Evolutionary conservation across 148 eudicot genomes (phyloP), one percentile per base, ranked within the genome.

Genomic region (Chenopodium suecicum): DNA sequence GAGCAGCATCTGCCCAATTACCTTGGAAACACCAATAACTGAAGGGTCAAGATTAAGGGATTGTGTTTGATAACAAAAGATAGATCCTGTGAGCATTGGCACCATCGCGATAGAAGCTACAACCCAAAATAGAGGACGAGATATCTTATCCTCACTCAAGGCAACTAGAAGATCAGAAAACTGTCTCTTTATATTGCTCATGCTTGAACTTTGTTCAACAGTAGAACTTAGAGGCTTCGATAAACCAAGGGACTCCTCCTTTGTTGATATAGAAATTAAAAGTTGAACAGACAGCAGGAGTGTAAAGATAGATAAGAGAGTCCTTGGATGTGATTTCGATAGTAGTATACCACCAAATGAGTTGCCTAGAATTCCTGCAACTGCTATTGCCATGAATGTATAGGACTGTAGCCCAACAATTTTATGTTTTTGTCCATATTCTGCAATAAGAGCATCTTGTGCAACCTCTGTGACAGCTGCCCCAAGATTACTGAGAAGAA

Each of bases 401-500:
- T 94, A 94, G 73, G 99, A 94, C 77, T 95, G 99, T 10, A 95
- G 89, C 70, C 97, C 98, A 29, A 76, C 75, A n/a, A 92, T 75
- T 82, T 87, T 89, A 86, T 95, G 85, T 56, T 81, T 87, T 74
- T 89, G 92, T 47, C 99, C 99, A 80, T 91, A 95, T 79, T 95
- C 99, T 13, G 98, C 89, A 72, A 95, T 88, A 74, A 95, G 94
- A 60, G 99, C 99, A 73, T 95, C 99, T 78, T 92, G 94, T 27
- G 93, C 92, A 41, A 95, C 99, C 85, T 95, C 99, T 23, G 98
- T 85, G 70, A 94, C 79, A 60, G 99, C 92, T 75, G 97, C 99
- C 56, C 99, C 99, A 29, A 95, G 89, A 82, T 95, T 95, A 74
- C 90, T 86, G 44, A 95, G 86, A 66, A 96, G 98, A 68, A 94